A percentile compares a stretch with the other conserved stretches of the same genome.
Conservation (phyloP, 495 filamentous ascomycete genomes). For the Tuber magnatum region DNA sequence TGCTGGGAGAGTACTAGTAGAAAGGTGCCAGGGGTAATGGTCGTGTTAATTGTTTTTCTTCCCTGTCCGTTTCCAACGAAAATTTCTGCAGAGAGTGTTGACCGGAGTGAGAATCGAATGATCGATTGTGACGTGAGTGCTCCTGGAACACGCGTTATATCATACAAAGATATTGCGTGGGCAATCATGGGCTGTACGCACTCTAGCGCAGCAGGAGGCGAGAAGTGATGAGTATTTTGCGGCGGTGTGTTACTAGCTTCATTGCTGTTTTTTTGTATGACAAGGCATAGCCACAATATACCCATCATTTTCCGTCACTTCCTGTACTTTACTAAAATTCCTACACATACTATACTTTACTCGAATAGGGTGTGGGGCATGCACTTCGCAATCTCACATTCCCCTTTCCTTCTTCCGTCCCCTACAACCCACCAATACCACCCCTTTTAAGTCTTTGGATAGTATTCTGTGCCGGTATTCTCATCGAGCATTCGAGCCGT, state of each 20-base stretch:
- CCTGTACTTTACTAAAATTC: not conserved
- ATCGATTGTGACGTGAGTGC: not conserved
- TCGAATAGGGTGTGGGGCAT: not conserved
- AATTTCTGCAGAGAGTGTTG: not conserved
- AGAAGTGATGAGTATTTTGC: not conserved
- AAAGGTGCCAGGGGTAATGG: not conserved
- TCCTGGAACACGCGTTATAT: not conserved
- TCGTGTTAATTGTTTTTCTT: not conserved
- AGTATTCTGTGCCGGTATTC: not conserved
- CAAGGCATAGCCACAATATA: not conserved
- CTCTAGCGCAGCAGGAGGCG: not conserved
- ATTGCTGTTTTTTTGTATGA: not conserved
- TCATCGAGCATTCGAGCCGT: not conserved
- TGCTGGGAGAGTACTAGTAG: not conserved
- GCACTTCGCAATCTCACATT: not conserved
- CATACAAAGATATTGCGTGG: not conserved
- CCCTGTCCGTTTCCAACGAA: not conserved
- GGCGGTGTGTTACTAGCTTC: not conserved
- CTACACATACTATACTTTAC: not conserved
- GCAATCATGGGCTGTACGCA: not conserved
- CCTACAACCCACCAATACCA: not conserved
- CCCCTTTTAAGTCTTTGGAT: not conserved
- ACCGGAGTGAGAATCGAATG: not conserved
- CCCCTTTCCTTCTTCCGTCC: not conserved
- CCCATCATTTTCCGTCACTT: not conserved